Percentiles rank a stretch among this genome's conserved stretches.
phyloP scores from a whole-genome alignment of 106 monocot species.

The Xerophyta viscosa region DNA sequence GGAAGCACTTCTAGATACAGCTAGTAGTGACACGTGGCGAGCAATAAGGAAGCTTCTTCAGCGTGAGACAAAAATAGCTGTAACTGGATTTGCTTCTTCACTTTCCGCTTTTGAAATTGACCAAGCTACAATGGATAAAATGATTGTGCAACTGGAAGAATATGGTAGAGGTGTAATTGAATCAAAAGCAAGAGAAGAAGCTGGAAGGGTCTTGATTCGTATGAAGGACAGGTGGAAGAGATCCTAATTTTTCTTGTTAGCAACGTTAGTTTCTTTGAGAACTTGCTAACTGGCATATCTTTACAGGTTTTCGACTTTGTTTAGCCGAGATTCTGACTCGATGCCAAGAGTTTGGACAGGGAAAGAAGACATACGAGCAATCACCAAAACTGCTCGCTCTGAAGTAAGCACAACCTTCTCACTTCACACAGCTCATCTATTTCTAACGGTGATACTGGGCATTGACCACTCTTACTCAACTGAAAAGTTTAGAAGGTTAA shows the following conservation, averaged over 20 bases:
- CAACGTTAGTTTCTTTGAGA: too few relatives aligned
- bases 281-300: too few relatives aligned
- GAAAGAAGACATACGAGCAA: slow-evolving; percentile 87
- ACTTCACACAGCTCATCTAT: too few relatives aligned
- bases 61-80: slow-evolving; percentile 56
- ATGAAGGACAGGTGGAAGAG: slow-evolving; percentile 99
- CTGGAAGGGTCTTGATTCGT: slow-evolving; percentile 70
- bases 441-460: too few relatives aligned
- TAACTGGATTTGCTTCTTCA: slow-evolving; percentile 41
- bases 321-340: slow-evolving; percentile 81
- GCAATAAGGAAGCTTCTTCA: slow-evolving; percentile 74
- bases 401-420: too few relatives aligned
- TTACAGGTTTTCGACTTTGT: slow-evolving; percentile 74
- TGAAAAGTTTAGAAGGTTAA: too few relatives aligned
- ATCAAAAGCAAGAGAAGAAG: slow-evolving; percentile 80
- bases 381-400: slow-evolving; percentile 86
- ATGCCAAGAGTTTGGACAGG: slow-evolving; percentile 97
- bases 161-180: slow-evolving; percentile 82
- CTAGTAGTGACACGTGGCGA: slow-evolving; percentile 74
- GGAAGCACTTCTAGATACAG: slow-evolving; percentile 79
- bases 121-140: slow-evolving; percentile 45
- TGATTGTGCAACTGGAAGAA: slow-evolving; percentile 46
- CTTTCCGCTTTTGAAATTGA: slow-evolving; percentile 73
- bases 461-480: too few relatives aligned
- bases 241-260: too few relatives aligned